Evolutionary conservation across 116 monocot species (phyloP).

Genomic region (Phalaenopsis hybrid): DNA sequence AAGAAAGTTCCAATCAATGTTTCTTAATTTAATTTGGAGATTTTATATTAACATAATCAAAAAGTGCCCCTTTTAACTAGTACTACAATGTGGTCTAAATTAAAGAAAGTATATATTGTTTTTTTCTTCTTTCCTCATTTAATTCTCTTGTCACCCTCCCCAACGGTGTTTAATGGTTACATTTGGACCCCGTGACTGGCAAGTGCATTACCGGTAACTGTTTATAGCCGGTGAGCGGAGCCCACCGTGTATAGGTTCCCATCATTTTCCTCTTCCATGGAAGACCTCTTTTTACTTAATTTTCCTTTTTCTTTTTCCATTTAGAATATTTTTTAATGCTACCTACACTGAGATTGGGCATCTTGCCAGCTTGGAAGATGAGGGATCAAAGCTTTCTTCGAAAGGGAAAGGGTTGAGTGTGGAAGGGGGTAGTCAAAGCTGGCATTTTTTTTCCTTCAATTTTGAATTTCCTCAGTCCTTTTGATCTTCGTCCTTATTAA

Average conservation of each 20-base stretch:
- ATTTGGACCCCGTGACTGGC: conserved; percentile 5
- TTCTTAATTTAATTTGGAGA: too few species aligned
- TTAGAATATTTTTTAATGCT: neutral
- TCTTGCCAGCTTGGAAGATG: conserved; percentile 93
- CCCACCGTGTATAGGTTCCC: neutral
- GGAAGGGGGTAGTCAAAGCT: conserved; percentile 47
- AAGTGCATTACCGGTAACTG: neutral
- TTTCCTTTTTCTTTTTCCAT: neutral
- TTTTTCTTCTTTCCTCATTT: neutral
- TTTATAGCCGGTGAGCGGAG: neutral
- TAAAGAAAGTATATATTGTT: neutral
- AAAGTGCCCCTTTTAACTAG: too few species aligned
- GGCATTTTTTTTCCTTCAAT: conserved; percentile 25
- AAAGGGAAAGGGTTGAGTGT: conserved; percentile 47
- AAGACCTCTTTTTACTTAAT: neutral
- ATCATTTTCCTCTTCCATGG: neutral
- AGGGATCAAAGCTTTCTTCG: conserved; percentile 84
- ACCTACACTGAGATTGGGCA: conserved; percentile 25
- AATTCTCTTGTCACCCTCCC: neutral
- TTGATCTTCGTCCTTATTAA: conserved; percentile 6
- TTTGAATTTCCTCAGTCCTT: neutral
- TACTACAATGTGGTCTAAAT: too few species aligned
- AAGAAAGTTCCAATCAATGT: too few species aligned
- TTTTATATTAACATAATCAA: too few species aligned
- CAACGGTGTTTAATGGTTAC: neutral